Base-by-base conservation (phyloP, 2,329 filamentous ascomycete genomes). In the Pseudogymnoascus sp. region DNA sequence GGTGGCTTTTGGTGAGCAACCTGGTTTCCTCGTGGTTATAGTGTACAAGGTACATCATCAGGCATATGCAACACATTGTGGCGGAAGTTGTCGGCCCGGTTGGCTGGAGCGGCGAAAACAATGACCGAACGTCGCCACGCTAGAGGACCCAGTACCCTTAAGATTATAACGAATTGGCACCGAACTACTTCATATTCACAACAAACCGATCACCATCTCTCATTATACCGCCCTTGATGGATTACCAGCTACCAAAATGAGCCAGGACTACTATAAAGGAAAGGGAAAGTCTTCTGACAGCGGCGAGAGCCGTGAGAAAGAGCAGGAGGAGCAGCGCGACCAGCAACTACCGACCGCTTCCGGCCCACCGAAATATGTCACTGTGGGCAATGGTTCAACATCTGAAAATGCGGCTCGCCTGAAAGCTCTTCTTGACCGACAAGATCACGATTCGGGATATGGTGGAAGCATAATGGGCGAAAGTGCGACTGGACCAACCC, bases 381-480 rank as follows among this genome's bases (percentile, higher is more conserved):
- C 91, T 4, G 90, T 97, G 60, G 93, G 93, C 64, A 86, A 82
- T 68, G 92, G 92, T 62, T 86, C 87, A 62, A 86, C 89, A 21
- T 92, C 92, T 18, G 86, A 91, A 72, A 90, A 91, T 73, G 92
- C 91, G 38, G 84, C 89, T 31, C 87, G 87, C 63, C 80, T 97
- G 40, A 90, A 94, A 75, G 85, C 87, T 16, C 84, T 95, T 69
- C 79, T 97, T 63, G 90, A 93, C 65, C 59, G 37, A 40, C 59
- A 60, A 38, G 91, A 96, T 66, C 80, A 85, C 64, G 94, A 99
- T 74, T 97, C 93, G 16, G 94, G 93, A 5, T 97, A 97, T 72
- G 92, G 91, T 63, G 89, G 89, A 50, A 96, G 91, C 73, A 81
- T 89, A 60, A 79, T 83, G 31, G 87, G 85, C 65, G 89, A 89